Evolutionary conservation across 2,329 filamentous ascomycete species (phyloP), one percentile per base, ranked within the genome.

Genomic region (Paraphaeosphaeria minitans): DNA sequence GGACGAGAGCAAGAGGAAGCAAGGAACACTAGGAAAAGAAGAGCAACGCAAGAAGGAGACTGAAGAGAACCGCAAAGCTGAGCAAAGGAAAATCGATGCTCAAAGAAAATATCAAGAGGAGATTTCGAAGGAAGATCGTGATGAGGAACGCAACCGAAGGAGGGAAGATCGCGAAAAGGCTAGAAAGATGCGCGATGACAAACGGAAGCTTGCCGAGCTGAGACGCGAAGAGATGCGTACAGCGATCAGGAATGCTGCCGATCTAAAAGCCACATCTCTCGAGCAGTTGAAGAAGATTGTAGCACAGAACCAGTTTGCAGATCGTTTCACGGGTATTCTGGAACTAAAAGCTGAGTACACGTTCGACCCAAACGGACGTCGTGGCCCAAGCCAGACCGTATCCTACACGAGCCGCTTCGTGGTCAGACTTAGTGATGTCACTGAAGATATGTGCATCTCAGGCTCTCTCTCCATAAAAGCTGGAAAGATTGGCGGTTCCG

Each of bases 351-450:
- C 14, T 12, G 41, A 57, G 39, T 54, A 54, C 29, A 27, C 19
- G 14, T 50, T 58, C 21, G 56, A 58, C 22, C 21, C 39, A 4
- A 47, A 41, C 10, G 42, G 27, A 6, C 14, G 45, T 8, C 53
- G 53, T 14, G 52, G 48, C n/a, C 56, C 56, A 9, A 56, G 54
- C 31, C 56, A 67, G 47, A 60, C 56, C 22, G 65, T 67, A 6
- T 58, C 65, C 13, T 68, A 67, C 39, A 57, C 58, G 3, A 57
- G 58, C n/a, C 53, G 63, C 24, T 59, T 67, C 29, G 66, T 68
- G 4, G 63, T 66, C 24, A 57, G 60, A 19, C 58, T 68, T n/a
- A 67, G 62, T 49, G 65, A 66, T 47, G 59, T 68, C 14, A 55
- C 55, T 4, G 61, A 67, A 22, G 41, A 50, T 13, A 59, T 65